Percentiles rank a stretch among this genome's conserved stretches.
phyloP scores from a whole-genome alignment of 768 basidiomycete species.

The Lactarius sp. region DNA sequence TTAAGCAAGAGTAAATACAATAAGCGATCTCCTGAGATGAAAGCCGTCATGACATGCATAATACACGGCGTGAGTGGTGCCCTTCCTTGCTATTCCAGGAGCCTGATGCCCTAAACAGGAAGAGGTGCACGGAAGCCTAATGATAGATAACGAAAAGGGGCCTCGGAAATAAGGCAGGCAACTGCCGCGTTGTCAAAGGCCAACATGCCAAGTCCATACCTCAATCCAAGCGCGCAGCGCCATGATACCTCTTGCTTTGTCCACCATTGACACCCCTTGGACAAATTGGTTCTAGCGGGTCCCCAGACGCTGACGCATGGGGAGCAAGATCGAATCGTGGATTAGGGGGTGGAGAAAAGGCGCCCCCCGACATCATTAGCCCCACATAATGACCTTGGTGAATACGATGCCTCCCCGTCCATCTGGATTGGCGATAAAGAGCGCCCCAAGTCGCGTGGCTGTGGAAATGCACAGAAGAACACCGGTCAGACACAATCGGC shows the following conservation, averaged over 20 bases:
- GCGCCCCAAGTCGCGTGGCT: constrained; percentile 25
- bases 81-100: background rate
- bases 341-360: background rate
- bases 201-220: constrained; percentile 8
- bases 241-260: constrained; percentile 5
- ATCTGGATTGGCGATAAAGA: constrained; percentile 26
- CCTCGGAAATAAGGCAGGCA: constrained; percentile 6
- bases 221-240: constrained; percentile 19
- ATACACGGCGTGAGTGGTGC: background rate
- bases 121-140: background rate
- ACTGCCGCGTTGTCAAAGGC: background rate
- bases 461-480: background rate
- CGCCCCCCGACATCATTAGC: constrained; percentile 5
- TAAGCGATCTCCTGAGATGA: constrained; percentile 1
- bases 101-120: constrained; percentile 2
- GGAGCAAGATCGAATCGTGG: background rate
- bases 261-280: constrained; percentile 1
- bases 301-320: background rate
- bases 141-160: constrained; percentile 8
- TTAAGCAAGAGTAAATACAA: constrained; percentile 7
- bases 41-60: constrained; percentile 5
- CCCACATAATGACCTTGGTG: constrained; percentile 27
- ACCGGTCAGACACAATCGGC: background rate
- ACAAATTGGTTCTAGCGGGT: background rate
- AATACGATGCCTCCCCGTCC: constrained; percentile 23